Evolutionary conservation across 1,139 yeast genomes (phyloP).

Genomic region (Taiozyma sp.): DNA sequence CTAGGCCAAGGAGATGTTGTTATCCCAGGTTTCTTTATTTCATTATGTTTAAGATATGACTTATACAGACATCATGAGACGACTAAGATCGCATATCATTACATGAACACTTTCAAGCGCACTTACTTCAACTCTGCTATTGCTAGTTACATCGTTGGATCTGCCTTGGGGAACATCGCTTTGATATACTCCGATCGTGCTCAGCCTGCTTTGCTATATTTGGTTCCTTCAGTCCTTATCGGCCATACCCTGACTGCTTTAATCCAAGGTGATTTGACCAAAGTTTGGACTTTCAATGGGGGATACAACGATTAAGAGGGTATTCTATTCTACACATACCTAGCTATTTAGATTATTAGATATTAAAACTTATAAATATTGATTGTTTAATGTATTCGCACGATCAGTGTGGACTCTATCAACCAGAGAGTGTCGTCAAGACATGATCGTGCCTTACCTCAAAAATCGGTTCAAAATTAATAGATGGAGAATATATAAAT

Average conservation of each 20-base stretch:
- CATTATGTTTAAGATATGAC: conserved; percentile 50
- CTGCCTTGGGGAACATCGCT: conserved; percentile 38
- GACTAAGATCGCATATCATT: conserved; percentile 5
- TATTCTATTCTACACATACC: no score
- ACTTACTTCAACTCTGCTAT: conserved; percentile 44
- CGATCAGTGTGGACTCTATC: no score
- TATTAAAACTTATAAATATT: no score
- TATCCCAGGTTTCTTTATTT: conserved; percentile 48
- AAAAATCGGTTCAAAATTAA: not conserved
- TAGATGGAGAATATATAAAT: not conserved
- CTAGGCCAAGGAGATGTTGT: conserved; percentile 61
- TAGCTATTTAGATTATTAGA: no score
- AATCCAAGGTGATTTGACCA: conserved; percentile 35
- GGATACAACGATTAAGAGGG: no score
- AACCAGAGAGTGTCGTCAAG: no score
- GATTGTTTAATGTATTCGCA: no score
- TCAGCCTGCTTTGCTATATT: conserved; percentile 65
- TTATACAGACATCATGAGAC: conserved; percentile 32
- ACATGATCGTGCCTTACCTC: no score
- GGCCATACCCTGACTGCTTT: conserved; percentile 32
- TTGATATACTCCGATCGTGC: conserved; percentile 39
- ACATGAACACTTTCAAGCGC: conserved; percentile 27
- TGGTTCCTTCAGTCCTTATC: conserved; percentile 48
- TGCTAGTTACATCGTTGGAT: conserved; percentile 41
- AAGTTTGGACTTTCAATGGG: conserved; percentile 17